A percentile compares a stretch with the other conserved stretches of the same genome.
phyloP scores from a whole-genome alignment of 768 basidiomycete species.

The Lactarius sp. region DNA sequence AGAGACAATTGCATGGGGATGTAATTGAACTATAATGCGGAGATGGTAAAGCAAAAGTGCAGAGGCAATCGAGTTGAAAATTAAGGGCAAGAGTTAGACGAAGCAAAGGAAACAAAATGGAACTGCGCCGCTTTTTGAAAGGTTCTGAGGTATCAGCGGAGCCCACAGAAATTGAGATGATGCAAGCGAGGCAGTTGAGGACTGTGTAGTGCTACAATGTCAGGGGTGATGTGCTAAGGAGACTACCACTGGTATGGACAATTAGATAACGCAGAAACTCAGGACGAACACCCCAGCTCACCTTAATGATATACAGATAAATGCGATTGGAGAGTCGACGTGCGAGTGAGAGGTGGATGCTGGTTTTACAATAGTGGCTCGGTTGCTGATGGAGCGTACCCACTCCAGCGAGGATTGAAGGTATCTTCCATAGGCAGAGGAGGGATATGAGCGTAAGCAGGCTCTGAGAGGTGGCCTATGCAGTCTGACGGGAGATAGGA shows the following conservation, averaged over 20 bases:
- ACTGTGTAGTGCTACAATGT: constrained; percentile 25
- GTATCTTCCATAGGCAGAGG: constrained; percentile 18
- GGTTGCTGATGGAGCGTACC: constrained; percentile 12
- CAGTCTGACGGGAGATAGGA: constrained; percentile 18
- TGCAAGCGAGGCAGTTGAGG: constrained; percentile 16
- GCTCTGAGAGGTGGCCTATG: constrained; percentile 10
- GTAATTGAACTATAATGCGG: constrained; percentile 22
- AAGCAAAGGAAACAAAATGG: constrained; percentile 10
- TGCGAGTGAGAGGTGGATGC: constrained; percentile 6
- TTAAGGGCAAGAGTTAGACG: constrained; percentile 13
- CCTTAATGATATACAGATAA: constrained; percentile 26
- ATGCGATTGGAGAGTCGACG: constrained; percentile 16
- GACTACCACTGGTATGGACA: neutral
- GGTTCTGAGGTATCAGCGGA: constrained; percentile 21
- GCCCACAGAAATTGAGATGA: constrained; percentile 9
- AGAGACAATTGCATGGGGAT: constrained; percentile 21
- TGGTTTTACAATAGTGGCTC: constrained; percentile 18
- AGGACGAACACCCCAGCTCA: neutral
- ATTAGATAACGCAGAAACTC: constrained; percentile 1
- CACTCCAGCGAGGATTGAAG: constrained; percentile 23
- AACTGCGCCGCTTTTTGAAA: constrained; percentile 11
- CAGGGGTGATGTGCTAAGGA: constrained; percentile 11
- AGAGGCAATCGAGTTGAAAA: neutral
- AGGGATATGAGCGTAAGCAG: constrained; percentile 14
- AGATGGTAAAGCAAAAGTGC: constrained; percentile 23